Evolutionary conservation across 2,329 filamentous ascomycete species (phyloP), one percentile per base, ranked within the genome.

Genomic region (Sphaerostilbella broomeana): DNA sequence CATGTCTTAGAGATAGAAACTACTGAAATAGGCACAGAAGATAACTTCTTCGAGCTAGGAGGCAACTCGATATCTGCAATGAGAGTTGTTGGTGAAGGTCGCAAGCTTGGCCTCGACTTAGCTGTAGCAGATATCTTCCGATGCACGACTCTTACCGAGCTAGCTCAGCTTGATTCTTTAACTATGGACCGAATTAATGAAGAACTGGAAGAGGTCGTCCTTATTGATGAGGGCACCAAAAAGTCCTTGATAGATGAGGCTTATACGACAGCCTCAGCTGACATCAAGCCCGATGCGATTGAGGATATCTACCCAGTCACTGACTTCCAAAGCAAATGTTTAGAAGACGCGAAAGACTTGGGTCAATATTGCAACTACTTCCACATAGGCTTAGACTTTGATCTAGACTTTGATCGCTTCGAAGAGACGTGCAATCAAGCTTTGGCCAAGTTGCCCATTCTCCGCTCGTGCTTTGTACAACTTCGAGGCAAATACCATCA

Each of bases 61-160:
- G 69, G 69, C 19, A 67, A 72, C 48, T 72, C 69, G 1, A 60
- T 72, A 2, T 46, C 59, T 1, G 68, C 68, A 2, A 75, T 73
- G 63, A 67, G 63, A 40, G 47, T 74, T 5, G 69, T 44, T 10
- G 31, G 21, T n/a, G 19, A 11, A 6, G 21, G 25, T 19, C 42
- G 41, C 10, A 26, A 31, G 8, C 11, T 30, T 12, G 39, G 32
- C 12, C 32, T 44, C 26, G 11, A 19, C 12, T 22, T 47, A 12
- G 11, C 29, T n/a, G 26, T 47, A 15, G 16, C 26, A 35, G 26
- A 44, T 19, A 30, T 47, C 26, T 47, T 32, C 25, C 25, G 35
- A 18, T 21, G 28, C 16, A 16, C 19, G 15, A 27, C 33, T 8
- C 19, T 35, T n/a, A n/a, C 15, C 2, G 9, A n/a, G 10, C 15